Percentiles rank a stretch among this genome's conserved stretches.
Conservation (phyloP, 1,139 yeast genomes). For the Arxiozyma bovina region DNA sequence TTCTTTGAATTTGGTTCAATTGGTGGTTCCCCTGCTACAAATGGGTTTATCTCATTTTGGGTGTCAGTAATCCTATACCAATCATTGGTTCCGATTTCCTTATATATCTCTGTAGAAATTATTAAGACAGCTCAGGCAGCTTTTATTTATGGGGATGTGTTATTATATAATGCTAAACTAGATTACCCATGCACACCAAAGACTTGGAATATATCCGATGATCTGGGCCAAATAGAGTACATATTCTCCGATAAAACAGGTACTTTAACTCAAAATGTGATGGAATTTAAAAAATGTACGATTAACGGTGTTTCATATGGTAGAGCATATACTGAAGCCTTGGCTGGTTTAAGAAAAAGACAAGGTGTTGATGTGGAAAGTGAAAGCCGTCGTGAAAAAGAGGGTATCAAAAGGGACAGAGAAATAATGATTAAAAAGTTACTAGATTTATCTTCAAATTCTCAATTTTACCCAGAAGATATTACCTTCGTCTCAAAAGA, state of each 20-base stretch:
- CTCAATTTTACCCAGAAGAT: slow-evolving; percentile 53
- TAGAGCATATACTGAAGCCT: slow-evolving; percentile 90
- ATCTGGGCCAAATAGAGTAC: slow-evolving; percentile 92
- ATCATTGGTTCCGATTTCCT: slow-evolving; percentile 86
- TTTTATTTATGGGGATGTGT: slow-evolving; percentile 79
- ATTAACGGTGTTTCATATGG: slow-evolving; percentile 82
- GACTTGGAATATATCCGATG: slow-evolving; percentile 95
- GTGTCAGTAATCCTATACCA: slow-evolving; percentile 86
- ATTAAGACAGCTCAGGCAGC: slow-evolving; percentile 91
- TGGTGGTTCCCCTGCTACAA: slow-evolving; percentile 56
- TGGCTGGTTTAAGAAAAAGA: slow-evolving; percentile 85
- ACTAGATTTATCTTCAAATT: slow-evolving; percentile 36
- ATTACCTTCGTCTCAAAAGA: slow-evolving; percentile 75
- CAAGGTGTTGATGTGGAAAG: slow-evolving; percentile 71
- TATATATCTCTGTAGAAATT: slow-evolving; percentile 89
- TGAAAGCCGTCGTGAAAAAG: slow-evolving; percentile 56
- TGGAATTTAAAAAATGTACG: slow-evolving; percentile 93
- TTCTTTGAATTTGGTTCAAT: slow-evolving; percentile 65
- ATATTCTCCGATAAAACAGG: slow-evolving; percentile 96
- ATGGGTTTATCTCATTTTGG: slow-evolving; percentile 79
- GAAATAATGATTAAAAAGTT: slow-evolving; percentile 55
- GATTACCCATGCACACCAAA: slow-evolving; percentile 96
- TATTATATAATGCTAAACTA: slow-evolving; percentile 74
- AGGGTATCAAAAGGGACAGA: slow-evolving; percentile 55
- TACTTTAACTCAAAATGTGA: slow-evolving; percentile 88